A percentile compares a stretch with the other conserved stretches of the same genome.
These are phyloP conservation scores for Mucor irregularis DNA, from an alignment of 371 early-diverging fungal species.

Conservation along the genomic window DNA sequence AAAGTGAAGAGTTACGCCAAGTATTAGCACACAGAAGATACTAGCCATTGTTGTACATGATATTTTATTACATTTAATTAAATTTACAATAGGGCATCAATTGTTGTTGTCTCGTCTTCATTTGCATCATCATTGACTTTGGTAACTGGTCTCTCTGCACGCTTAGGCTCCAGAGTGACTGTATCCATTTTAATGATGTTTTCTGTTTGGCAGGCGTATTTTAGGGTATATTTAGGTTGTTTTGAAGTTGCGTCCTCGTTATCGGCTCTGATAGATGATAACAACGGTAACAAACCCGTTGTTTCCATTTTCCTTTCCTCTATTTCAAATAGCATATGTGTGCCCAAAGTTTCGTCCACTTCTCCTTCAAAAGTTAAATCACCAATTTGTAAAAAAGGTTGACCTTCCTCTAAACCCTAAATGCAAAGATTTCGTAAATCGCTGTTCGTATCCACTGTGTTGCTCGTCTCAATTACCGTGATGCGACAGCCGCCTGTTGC, in stretches of 20 bases:
- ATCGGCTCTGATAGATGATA: constrained; percentile 21
- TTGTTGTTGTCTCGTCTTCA: no score
- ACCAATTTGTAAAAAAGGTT: constrained; percentile 19
- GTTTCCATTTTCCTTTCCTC: constrained; percentile 15
- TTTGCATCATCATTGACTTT: no score
- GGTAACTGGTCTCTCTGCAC: neutral
- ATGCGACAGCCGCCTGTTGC: constrained; percentile 17
- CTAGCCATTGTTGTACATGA: no score
- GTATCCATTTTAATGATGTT: constrained; percentile 6
- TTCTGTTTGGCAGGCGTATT: constrained; percentile 12
- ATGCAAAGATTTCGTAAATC: neutral
- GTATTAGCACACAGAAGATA: no score
- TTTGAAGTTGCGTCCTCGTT: neutral
- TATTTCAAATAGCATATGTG: constrained; percentile 25
- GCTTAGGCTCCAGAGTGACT: neutral
- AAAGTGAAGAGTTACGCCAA: no score
- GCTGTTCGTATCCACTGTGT: neutral
- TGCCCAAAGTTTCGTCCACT: constrained; percentile 26
- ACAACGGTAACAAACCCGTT: constrained; percentile 12
- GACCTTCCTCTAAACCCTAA: constrained; percentile 26
- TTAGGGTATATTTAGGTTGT: neutral
- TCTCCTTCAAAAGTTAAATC: constrained; percentile 16
- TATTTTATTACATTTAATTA: no score
- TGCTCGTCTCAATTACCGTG: neutral
- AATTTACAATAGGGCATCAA: no score